These are phyloP conservation scores for Lyophyllum atratum DNA, from an alignment of 768 basidiomycete genomes.

Conservation along the genomic window DNA sequence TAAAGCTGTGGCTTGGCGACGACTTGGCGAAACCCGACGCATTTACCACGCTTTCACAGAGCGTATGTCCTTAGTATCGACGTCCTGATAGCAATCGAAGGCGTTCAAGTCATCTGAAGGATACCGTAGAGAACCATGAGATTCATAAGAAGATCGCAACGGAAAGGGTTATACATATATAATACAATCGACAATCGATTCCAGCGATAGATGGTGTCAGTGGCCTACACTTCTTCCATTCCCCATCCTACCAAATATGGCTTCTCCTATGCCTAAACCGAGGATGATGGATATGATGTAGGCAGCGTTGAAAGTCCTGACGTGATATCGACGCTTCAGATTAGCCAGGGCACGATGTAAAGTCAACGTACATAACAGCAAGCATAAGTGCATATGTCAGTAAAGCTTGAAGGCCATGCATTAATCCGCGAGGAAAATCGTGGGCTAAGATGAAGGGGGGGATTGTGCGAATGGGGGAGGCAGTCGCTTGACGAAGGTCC, in stretches of 20 bases:
- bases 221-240: constrained; percentile 14
- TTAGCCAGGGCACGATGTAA: not conserved
- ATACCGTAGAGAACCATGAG: not conserved
- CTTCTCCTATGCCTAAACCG: constrained; percentile 76
- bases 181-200: not conserved
- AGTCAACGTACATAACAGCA: constrained; percentile 67
- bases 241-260: constrained; percentile 63
- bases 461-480: constrained; percentile 32
- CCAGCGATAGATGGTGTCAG: not conserved
- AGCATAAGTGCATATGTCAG: constrained; percentile 78
- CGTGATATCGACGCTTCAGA: constrained; percentile 3
- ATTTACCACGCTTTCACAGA: not conserved
- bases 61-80: too few species aligned
- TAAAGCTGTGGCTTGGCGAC: not conserved
- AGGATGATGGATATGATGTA: constrained; percentile 73
- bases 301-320: constrained; percentile 82
- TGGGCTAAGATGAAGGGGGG: constrained; percentile 68
- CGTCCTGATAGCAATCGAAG: not conserved
- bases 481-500: not conserved
- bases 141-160: not conserved
- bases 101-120: not conserved
- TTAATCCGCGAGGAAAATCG: constrained; percentile 69
- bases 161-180: not conserved
- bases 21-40: not conserved
- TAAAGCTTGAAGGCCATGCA: constrained; percentile 64